Percentiles rank a stretch among this genome's conserved stretches.
These are phyloP conservation scores for Chaetomiaceae sp. DNA, from an alignment of 2,329 filamentous ascomycete genomes.

Conservation along the genomic window DNA sequence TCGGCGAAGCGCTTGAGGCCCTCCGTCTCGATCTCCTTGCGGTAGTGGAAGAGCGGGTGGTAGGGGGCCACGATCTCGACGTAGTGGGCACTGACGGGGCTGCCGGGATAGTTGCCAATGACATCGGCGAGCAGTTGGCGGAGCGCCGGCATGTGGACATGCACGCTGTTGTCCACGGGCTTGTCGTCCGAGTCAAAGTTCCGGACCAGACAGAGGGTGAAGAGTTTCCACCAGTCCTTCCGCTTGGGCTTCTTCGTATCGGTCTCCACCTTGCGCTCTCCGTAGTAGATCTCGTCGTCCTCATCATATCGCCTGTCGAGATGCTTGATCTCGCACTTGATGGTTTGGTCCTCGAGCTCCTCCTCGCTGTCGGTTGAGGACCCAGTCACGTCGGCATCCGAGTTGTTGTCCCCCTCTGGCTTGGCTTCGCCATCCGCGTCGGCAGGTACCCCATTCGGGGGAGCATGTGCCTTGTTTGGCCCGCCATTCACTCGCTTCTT, in stretches of 20 bases:
- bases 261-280: constrained; percentile 24
- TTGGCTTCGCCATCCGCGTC: background rate
- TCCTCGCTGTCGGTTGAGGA: constrained; percentile 1
- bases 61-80: constrained; percentile 26
- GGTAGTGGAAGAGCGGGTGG: constrained; percentile 29
- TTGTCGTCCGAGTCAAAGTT: constrained; percentile 22
- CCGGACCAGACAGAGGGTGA: constrained; percentile 30
- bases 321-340: constrained; percentile 30
- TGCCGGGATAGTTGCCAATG: constrained; percentile 26
- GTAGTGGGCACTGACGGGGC: constrained; percentile 29
- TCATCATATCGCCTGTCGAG: constrained; percentile 28
- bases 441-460: background rate
- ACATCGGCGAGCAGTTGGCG: constrained; percentile 28
- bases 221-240: constrained; percentile 30
- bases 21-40: constrained; percentile 25
- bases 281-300: constrained; percentile 27
- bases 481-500: constrained; percentile 1
- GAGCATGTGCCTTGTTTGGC: background rate
- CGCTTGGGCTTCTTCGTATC: constrained; percentile 22
- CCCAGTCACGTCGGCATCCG: background rate
- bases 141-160: constrained; percentile 30
- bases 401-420: background rate
- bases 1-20: constrained; percentile 28
- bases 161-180: constrained; percentile 24
- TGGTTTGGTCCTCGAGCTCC: constrained; percentile 24